These are phyloP conservation scores for Russula earlei DNA, from an alignment of 768 basidiomycete genomes.

Conservation along the genomic window DNA sequence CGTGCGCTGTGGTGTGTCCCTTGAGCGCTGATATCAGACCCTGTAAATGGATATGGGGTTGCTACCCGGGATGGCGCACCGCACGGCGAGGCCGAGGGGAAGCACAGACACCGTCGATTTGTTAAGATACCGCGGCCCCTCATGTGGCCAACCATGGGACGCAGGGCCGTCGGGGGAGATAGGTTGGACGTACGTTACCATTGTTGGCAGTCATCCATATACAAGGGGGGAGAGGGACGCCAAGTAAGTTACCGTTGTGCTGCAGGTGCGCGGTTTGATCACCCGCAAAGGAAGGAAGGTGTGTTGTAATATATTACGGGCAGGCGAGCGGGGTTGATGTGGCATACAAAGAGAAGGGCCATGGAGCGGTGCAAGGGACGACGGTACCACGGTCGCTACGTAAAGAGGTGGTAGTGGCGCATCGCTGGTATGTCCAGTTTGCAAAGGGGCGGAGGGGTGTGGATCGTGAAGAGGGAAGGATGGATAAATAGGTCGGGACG, in stretches of 20 bases:
- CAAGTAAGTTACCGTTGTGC: not conserved
- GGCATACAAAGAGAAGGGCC: not conserved
- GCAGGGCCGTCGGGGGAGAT: too few species aligned
- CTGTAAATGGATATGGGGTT: not conserved
- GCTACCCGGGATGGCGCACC: not conserved
- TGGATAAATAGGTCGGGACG: too few species aligned
- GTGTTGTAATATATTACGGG: too few species aligned
- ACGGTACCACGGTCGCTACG: too few species aligned
- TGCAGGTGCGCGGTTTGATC: not conserved
- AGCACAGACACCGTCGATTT: not conserved
- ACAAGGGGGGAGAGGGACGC: not conserved
- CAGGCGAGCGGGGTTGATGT: too few species aligned
- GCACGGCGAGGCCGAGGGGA: too few species aligned
- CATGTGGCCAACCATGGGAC: not conserved
- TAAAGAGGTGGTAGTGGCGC: too few species aligned
- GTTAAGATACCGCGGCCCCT: not conserved
- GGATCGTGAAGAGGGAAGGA: too few species aligned
- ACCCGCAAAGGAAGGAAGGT: not conserved
- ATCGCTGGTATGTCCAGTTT: not conserved
- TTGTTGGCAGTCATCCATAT: not conserved
- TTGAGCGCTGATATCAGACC: constrained; percentile 3
- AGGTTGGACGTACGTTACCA: too few species aligned
- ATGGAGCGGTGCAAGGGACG: too few species aligned
- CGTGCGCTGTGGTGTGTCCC: not conserved
- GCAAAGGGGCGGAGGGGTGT: too few species aligned